Conservation (phyloP, 768 basidiomycete species). For the Rhodotorula babjevae region DNA sequence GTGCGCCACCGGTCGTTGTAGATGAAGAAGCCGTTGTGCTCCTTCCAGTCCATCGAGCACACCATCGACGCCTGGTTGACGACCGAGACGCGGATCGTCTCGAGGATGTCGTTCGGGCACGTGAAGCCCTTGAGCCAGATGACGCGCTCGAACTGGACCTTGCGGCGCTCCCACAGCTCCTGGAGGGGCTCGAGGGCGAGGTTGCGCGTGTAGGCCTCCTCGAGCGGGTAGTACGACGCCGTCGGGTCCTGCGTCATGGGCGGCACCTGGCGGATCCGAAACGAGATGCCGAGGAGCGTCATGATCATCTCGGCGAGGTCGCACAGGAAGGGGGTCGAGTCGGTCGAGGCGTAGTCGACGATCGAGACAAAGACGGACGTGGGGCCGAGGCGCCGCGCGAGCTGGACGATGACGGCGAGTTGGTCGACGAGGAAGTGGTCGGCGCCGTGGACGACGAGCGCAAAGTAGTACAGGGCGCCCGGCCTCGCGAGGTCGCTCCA, state of each 20-base stretch:
- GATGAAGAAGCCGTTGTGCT: conserved; percentile 93
- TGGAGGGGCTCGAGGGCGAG: conserved; percentile 82
- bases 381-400: conserved; percentile 83
- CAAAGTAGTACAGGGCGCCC: conserved; percentile 86
- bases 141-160: conserved; percentile 80
- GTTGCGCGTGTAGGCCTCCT: conserved; percentile 91
- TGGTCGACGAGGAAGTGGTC: conserved; percentile 99
- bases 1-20: conserved; percentile 99
- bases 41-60: conserved; percentile 99
- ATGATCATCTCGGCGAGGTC: conserved; percentile 94
- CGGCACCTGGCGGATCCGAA: conserved; percentile 82
- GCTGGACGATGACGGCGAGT: conserved; percentile 92
- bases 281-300: conserved; percentile 85
- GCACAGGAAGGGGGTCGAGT: conserved; percentile 87
- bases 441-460: conserved; percentile 91
- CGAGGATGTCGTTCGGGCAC: conserved; percentile 94
- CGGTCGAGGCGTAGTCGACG: conserved; percentile 92
- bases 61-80: conserved; percentile 95
- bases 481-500: conserved; percentile 82
- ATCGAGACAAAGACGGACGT: conserved; percentile 92
- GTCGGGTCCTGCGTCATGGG: conserved; percentile 84
- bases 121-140: conserved; percentile 99
- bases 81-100: conserved; percentile 84
- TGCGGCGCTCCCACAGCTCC: conserved; percentile 70
- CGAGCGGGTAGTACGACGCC: conserved; percentile 88